Evolutionary conservation across 23 red algal species (phyloP).

Genomic region (Gracilaria domingensis): DNA sequence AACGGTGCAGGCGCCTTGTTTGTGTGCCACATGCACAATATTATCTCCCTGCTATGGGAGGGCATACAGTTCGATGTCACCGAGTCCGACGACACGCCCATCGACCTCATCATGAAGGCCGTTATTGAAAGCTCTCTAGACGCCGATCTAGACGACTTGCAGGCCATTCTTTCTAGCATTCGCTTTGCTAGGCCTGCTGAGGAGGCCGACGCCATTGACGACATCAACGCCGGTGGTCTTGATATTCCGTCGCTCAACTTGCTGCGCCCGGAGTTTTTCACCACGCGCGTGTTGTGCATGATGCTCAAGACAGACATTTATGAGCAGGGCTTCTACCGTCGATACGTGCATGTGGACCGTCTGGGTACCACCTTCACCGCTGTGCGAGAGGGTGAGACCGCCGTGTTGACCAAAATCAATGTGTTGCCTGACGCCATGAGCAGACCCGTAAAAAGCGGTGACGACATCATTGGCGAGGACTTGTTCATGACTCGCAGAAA

Average conservation of each 20-base stretch:
- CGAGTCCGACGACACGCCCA: slow-evolving; percentile 30
- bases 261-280: slow-evolving; percentile 41
- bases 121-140: slow-evolving; percentile 41
- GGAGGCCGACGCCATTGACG: slow-evolving; percentile 47
- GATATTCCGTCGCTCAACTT: slow-evolving; percentile 43
- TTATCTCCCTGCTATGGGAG: slow-evolving; percentile 44
- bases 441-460: slow-evolving; percentile 33
- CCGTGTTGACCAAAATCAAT: slow-evolving; percentile 47
- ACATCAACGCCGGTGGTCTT: slow-evolving; percentile 55
- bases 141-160: slow-evolving; percentile 43
- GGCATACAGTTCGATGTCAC: slow-evolving; percentile 51
- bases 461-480: slow-evolving; percentile 56
- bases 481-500: slow-evolving; percentile 53
- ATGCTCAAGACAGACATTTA: slow-evolving; percentile 64
- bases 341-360: slow-evolving; percentile 57
- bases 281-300: slow-evolving; percentile 58
- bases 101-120: slow-evolving; percentile 51
- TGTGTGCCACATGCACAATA: slow-evolving; percentile 4
- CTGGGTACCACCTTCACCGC: slow-evolving; percentile 59
- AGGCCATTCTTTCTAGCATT: slow-evolving; percentile 61
- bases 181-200: slow-evolving; percentile 14
- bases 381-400: slow-evolving; percentile 44
- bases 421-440: slow-evolving; percentile 56
- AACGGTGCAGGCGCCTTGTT: slow-evolving; percentile 54
- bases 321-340: slow-evolving; percentile 48